phyloP scores from a whole-genome alignment of 805 yeast species.

The Saccharomycopsis sp. region DNA sequence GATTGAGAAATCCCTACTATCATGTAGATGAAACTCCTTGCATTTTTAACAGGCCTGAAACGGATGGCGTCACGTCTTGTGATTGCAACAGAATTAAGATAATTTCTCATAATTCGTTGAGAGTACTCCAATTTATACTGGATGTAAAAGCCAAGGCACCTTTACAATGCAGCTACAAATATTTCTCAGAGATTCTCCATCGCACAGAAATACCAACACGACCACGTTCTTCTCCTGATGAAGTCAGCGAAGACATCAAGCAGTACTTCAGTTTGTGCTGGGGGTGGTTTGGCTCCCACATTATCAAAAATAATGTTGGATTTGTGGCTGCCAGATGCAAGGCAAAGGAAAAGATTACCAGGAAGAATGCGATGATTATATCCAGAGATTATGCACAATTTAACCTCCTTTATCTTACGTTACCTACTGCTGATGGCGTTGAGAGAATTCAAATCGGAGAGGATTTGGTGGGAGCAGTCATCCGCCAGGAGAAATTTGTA shows the following conservation, averaged over 20 bases:
- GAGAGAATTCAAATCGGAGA: slow-evolving; percentile 43
- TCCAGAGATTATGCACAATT: background rate
- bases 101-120: background rate
- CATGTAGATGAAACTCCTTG: no score
- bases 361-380: background rate
- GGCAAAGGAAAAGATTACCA: background rate
- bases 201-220: background rate
- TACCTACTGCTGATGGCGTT: slow-evolving; percentile 24
- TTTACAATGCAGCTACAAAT: background rate
- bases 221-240: no score
- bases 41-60: no score
- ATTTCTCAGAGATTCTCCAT: background rate
- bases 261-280: background rate
- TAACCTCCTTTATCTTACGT: background rate
- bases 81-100: background rate
- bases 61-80: background rate
- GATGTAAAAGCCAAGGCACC: background rate
- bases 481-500: background rate
- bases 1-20: no score
- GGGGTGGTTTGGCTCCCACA: background rate
- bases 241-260: background rate
- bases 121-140: background rate
- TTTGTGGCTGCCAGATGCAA: background rate
- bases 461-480: slow-evolving; percentile 40
- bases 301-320: no score